phyloP scores from a whole-genome alignment of 1,139 yeast genomes.

The Oligophagozyma castellii region DNA sequence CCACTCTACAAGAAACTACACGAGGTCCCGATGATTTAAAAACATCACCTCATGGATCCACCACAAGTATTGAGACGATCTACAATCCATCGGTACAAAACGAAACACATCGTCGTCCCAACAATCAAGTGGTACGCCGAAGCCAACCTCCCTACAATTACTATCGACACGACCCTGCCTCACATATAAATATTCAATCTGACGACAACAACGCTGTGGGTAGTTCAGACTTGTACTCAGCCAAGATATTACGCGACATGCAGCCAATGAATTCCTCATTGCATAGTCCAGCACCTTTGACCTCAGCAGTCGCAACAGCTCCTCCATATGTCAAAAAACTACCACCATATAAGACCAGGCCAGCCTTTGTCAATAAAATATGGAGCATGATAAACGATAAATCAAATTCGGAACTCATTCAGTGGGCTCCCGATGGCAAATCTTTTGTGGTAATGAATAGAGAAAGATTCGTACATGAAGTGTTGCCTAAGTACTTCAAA shows the following conservation, averaged over 20 bases:
- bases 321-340: slow-evolving; percentile 1
- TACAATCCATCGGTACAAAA: not conserved
- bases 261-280: not conserved
- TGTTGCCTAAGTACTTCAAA: slow-evolving; percentile 81
- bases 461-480: slow-evolving; percentile 75
- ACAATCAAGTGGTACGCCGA: too few relatives aligned
- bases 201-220: too few relatives aligned
- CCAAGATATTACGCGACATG: not conserved
- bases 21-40: too few relatives aligned
- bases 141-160: too few relatives aligned
- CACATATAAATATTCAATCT: too few relatives aligned
- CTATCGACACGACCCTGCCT: too few relatives aligned
- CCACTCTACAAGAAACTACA: too few relatives aligned
- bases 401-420: slow-evolving; percentile 50
- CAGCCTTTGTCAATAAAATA: slow-evolving; percentile 82
- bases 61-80: not conserved
- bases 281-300: not conserved
- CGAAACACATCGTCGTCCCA: too few relatives aligned
- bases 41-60: too few relatives aligned
- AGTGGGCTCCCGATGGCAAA: slow-evolving; percentile 79
- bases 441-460: slow-evolving; percentile 75
- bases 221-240: not conserved
- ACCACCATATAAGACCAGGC: slow-evolving; percentile 32
- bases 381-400: slow-evolving; percentile 94
- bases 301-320: not conserved